These are phyloP conservation scores for Neodidymelliopsis sp. DNA, from an alignment of 2,329 filamentous ascomycete genomes.

Conservation along the genomic window DNA sequence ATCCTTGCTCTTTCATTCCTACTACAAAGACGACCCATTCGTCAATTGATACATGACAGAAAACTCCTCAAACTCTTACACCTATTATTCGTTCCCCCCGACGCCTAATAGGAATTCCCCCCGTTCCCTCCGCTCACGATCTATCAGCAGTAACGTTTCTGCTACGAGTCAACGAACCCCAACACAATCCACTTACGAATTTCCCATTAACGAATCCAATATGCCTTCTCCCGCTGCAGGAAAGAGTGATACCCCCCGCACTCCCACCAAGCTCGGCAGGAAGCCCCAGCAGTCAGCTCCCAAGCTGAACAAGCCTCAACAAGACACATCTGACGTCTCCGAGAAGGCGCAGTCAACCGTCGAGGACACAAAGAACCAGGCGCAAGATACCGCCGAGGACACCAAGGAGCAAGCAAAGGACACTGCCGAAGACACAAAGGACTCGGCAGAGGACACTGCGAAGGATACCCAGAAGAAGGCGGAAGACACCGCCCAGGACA, in stretches of 20 bases:
- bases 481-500: slow-evolving; percentile 53
- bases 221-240: slow-evolving; percentile 62
- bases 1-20: slow-evolving; percentile 23
- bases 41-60: slow-evolving; percentile 58
- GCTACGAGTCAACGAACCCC: slow-evolving; percentile 40
- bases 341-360: slow-evolving; percentile 35
- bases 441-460: slow-evolving; percentile 39
- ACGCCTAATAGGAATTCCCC: slow-evolving; percentile 55
- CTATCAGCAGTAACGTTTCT: slow-evolving; percentile 49
- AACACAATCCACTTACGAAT: slow-evolving; percentile 41
- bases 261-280: slow-evolving; percentile 59
- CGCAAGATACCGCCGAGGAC: slow-evolving; percentile 46
- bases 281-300: slow-evolving; percentile 52
- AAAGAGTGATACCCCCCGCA: slow-evolving; percentile 58
- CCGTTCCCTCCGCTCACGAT: slow-evolving; percentile 48
- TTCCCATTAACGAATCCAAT: slow-evolving; percentile 37
- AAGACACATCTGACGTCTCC: slow-evolving; percentile 45
- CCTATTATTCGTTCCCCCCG: slow-evolving; percentile 61
- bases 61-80: slow-evolving; percentile 57
- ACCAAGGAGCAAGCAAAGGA: slow-evolving; percentile 51
- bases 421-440: slow-evolving; percentile 45
- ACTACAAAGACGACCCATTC: slow-evolving; percentile 45
- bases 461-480: slow-evolving; percentile 56
- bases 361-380: slow-evolving; percentile 49
- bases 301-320: slow-evolving; percentile 52